A percentile compares a stretch with the other conserved stretches of the same genome.
phyloP scores from a whole-genome alignment of 1,284 basidiomycete genomes.

The Ganoderma sinense region DNA sequence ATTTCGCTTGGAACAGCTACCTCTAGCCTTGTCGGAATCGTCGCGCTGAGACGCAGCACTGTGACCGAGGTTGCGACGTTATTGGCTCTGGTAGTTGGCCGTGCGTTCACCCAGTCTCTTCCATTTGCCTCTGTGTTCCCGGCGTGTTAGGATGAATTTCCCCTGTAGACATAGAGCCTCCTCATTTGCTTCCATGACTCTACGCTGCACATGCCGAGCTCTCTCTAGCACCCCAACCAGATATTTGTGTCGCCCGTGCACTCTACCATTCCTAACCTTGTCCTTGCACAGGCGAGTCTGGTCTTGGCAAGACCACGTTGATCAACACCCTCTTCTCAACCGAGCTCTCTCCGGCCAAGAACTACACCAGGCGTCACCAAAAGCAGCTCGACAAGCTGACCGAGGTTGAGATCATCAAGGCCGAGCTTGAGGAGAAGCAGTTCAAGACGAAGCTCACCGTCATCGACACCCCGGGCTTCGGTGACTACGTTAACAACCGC shows the following conservation, averaged over 20 bases:
- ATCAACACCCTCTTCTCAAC: slow-evolving; percentile 99
- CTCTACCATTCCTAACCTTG: not conserved
- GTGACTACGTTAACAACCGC: slow-evolving; percentile 99
- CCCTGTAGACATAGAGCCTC: not conserved
- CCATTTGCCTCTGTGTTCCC: not conserved
- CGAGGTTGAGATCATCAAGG: slow-evolving; percentile 96
- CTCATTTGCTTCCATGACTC: not conserved
- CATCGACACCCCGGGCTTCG: slow-evolving; percentile 98
- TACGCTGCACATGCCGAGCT: not conserved
- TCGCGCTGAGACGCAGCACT: not conserved
- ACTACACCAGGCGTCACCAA: slow-evolving; percentile 90
- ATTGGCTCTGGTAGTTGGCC: not conserved
- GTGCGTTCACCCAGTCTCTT: not conserved
- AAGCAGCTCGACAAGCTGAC: slow-evolving; percentile 99
- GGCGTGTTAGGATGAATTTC: not conserved
- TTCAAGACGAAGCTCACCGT: slow-evolving; percentile 99
- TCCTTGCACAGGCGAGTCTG: slow-evolving; percentile 81
- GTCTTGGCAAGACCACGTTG: slow-evolving; percentile 93
- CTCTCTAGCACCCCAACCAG: not conserved
- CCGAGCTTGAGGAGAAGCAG: slow-evolving; percentile 97
- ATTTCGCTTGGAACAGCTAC: not conserved
- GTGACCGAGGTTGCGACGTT: not conserved
- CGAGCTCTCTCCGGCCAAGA: slow-evolving; percentile 92
- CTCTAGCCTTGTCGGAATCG: not conserved
- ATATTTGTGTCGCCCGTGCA: not conserved